Conservation (phyloP, 768 basidiomycete genomes). For the Pleurotus giganteus region DNA sequence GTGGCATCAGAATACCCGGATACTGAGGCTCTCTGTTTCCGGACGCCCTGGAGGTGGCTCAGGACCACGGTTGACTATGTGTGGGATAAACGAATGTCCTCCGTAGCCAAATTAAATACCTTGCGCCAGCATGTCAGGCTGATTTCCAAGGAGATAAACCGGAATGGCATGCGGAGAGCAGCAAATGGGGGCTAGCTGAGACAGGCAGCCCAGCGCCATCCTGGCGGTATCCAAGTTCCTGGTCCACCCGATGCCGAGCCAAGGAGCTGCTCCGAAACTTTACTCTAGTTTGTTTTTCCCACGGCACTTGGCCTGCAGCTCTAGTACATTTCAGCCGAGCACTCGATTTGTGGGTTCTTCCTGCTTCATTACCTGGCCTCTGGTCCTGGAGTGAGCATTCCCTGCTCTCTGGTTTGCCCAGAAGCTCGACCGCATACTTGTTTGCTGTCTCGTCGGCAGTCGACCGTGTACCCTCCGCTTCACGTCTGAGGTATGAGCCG, state of each 20-base stretch:
- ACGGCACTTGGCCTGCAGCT: neutral
- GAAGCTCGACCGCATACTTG: no score
- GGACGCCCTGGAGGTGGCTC: neutral
- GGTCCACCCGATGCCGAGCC: neutral
- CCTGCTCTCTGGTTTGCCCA: neutral
- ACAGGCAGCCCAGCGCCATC: neutral
- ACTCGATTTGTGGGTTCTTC: neutral
- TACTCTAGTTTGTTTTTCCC: neutral
- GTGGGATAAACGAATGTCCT: neutral
- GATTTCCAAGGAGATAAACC: neutral
- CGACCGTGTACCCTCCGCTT: no score
- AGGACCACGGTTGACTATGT: neutral
- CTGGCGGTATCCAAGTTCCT: neutral
- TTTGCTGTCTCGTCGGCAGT: neutral
- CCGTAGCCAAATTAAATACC: neutral
- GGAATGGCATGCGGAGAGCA: neutral
- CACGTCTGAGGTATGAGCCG: no score
- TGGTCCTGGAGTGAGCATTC: neutral
- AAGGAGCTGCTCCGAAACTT: neutral
- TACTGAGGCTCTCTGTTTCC: no score
- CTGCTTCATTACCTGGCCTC: neutral
- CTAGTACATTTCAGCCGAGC: neutral
- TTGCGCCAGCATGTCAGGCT: neutral
- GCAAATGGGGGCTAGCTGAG: no score
- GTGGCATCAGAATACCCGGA: no score